phyloP scores from a whole-genome alignment of 169 alveolate genomes.

The Cryptosporidium muris region DNA sequence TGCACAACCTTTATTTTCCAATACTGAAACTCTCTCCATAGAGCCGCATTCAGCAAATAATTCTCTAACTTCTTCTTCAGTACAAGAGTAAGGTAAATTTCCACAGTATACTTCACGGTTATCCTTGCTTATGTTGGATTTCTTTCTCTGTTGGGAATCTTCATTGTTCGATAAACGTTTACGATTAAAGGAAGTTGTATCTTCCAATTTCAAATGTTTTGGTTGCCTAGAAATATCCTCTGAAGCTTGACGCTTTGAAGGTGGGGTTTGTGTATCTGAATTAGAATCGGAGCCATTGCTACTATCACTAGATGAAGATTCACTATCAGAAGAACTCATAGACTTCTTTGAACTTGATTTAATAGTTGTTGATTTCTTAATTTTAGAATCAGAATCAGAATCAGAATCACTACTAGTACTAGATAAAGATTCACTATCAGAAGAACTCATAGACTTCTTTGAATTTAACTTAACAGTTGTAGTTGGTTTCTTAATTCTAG shows the following conservation, averaged over 20 bases:
- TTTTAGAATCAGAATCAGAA: too few relatives aligned
- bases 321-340: too few relatives aligned
- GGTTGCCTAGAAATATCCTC: too few relatives aligned
- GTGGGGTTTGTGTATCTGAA: too few relatives aligned
- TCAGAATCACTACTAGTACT: neutral
- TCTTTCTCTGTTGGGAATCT: slow-evolving; percentile 72
- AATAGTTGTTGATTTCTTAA: too few relatives aligned
- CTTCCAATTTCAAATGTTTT: too few relatives aligned
- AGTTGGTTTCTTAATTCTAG: neutral
- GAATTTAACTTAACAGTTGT: too few relatives aligned
- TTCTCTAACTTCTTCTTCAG: slow-evolving; percentile 86
- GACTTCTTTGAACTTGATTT: too few relatives aligned
- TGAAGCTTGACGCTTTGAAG: too few relatives aligned
- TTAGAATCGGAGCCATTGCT: neutral
- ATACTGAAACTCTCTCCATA: slow-evolving; percentile 82
- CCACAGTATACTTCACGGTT: slow-evolving; percentile 87
- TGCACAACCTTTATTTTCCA: slow-evolving; percentile 88
- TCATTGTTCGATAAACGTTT: slow-evolving; percentile 11
- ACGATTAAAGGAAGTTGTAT: neutral
- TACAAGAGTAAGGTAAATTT: slow-evolving; percentile 84
- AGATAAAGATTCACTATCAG: neutral
- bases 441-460: neutral
- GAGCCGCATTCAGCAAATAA: slow-evolving; percentile 90
- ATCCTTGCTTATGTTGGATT: slow-evolving; percentile 73
- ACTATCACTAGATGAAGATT: neutral